These are phyloP conservation scores for Solanum habrochaites DNA, from an alignment of 257 asterid species.

Conservation along the genomic window DNA sequence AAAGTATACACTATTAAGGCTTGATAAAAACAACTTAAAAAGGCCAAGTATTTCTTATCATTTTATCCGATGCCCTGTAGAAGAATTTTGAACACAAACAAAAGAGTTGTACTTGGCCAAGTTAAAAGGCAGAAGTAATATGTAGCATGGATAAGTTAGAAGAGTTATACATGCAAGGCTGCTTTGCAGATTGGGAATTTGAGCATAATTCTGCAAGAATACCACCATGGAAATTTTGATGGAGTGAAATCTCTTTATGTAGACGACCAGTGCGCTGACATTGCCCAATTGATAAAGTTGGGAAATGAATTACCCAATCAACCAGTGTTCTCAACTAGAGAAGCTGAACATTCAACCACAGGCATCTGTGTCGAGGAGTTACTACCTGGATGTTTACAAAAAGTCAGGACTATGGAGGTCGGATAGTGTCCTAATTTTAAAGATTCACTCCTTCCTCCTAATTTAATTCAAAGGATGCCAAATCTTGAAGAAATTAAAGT, in stretches of 20 bases:
- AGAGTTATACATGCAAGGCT: background rate
- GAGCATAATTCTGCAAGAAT: background rate
- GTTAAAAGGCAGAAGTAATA: background rate
- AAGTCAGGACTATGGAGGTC: background rate
- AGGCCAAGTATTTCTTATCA: background rate
- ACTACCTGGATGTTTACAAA: background rate
- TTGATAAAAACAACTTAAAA: too few species aligned
- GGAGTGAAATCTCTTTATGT: background rate
- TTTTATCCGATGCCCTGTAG: background rate
- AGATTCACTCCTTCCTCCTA: background rate
- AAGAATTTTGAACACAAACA: background rate
- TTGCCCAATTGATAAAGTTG: background rate
- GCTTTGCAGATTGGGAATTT: background rate
- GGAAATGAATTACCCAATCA: background rate
- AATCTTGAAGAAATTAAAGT: background rate
- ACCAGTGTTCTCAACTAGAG: background rate
- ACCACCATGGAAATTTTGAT: background rate
- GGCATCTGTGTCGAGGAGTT: background rate
- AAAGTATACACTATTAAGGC: too few species aligned
- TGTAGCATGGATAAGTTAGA: background rate
- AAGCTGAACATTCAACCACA: background rate
- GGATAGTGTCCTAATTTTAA: background rate
- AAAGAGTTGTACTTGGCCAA: too few species aligned
- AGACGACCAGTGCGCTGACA: background rate
- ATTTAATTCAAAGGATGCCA: background rate